Evolutionary conservation across 306 rosid genomes (phyloP).

Genomic region (Delonix regia): DNA sequence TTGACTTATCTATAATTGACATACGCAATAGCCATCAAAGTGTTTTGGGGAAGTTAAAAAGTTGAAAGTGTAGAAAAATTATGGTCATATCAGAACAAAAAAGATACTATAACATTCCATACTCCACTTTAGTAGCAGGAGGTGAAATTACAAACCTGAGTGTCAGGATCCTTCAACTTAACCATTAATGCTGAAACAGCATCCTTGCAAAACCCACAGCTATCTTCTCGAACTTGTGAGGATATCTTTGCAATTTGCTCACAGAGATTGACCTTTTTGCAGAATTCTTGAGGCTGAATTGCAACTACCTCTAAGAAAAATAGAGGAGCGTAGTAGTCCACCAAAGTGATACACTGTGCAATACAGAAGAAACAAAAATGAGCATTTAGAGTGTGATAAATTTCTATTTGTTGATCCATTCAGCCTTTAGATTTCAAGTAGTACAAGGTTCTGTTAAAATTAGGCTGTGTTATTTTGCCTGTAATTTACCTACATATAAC

Average conservation of each 20-base stretch:
- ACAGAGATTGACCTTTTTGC: conserved; percentile 74
- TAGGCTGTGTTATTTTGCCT: conserved; percentile 1
- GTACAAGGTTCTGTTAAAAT: not conserved
- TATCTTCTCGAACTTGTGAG: conserved; percentile 57
- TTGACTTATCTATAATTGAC: not conserved
- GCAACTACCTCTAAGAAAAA: conserved; percentile 68
- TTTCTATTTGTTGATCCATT: conserved; percentile 1
- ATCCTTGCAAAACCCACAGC: conserved; percentile 72
- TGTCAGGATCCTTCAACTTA: conserved; percentile 81
- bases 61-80: not conserved
- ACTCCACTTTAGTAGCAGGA: conserved; percentile 1
- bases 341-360: conserved; percentile 71
- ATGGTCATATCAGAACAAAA: conserved; percentile 6
- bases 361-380: conserved; percentile 11
- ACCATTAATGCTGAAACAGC: conserved; percentile 58
- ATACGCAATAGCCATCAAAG: not conserved
- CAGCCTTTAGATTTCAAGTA: conserved; percentile 1
- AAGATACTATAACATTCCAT: conserved; percentile 15
- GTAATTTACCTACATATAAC: not conserved
- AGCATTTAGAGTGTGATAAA: conserved; percentile 6
- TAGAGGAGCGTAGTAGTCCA: conserved; percentile 81
- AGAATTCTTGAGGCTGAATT: conserved; percentile 63
- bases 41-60: not conserved
- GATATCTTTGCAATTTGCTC: conserved; percentile 50
- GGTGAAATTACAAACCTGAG: conserved; percentile 56